A percentile compares a stretch with the other conserved stretches of the same genome.
These are phyloP conservation scores for Venturiaceae sp. DNA, from an alignment of 2,329 filamentous ascomycete species.

Conservation along the genomic window DNA sequence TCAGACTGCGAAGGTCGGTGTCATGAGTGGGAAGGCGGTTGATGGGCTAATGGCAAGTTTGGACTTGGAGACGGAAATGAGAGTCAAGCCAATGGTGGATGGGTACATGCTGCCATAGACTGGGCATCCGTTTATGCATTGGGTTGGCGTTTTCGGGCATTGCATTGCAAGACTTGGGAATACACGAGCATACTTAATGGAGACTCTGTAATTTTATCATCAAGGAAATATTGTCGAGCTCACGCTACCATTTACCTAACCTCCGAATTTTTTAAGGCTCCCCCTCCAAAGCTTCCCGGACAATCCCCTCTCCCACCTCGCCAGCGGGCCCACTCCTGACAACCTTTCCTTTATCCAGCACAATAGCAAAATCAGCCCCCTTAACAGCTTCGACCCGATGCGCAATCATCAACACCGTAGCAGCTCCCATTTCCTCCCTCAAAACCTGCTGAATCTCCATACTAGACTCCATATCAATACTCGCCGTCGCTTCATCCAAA, in stretches of 20 bases:
- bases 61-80: not conserved
- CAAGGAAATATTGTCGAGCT: no score
- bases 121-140: not conserved
- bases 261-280: no score
- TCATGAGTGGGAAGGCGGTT: not conserved
- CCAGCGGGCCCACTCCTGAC: slow-evolving; percentile 17
- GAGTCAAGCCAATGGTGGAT: not conserved
- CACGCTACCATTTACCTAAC: no score
- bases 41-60: not conserved
- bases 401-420: slow-evolving; percentile 56
- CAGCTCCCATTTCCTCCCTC: slow-evolving; percentile 45
- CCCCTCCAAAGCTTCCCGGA: not conserved
- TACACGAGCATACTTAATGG: no score
- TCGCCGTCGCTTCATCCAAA: slow-evolving; percentile 42
- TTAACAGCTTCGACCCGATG: slow-evolving; percentile 54
- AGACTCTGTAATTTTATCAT: no score
- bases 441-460: slow-evolving; percentile 44
- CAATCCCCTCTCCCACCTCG: slow-evolving; percentile 15
- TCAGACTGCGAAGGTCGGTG: not conserved
- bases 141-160: not conserved
- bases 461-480: slow-evolving; percentile 49
- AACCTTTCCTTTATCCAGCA: slow-evolving; percentile 42
- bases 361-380: slow-evolving; percentile 46
- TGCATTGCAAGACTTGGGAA: no score
- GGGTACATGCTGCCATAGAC: not conserved